These are phyloP conservation scores for Candida nemodendra DNA, from an alignment of 805 yeast species.

Conservation along the genomic window DNA sequence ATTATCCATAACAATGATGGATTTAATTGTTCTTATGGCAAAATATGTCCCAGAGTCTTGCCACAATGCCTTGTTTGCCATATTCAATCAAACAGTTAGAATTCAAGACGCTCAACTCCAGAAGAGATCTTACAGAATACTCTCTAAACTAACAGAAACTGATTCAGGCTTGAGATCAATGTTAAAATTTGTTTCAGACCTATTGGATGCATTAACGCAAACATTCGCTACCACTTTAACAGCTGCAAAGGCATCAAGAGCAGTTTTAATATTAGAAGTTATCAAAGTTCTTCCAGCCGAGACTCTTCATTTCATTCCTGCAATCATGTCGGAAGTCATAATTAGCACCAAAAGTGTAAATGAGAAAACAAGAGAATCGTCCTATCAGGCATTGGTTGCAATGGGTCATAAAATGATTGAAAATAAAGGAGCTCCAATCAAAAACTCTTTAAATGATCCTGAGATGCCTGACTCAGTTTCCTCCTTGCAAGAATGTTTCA, in stretches of 20 bases:
- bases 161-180: constrained; percentile 61
- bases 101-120: constrained; percentile 68
- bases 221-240: constrained; percentile 58
- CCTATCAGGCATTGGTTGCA: constrained; percentile 70
- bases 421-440: constrained; percentile 57
- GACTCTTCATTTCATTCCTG: constrained; percentile 75
- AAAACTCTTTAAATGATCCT: constrained; percentile 58
- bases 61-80: constrained; percentile 72
- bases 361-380: constrained; percentile 82
- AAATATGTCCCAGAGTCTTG: constrained; percentile 73
- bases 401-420: constrained; percentile 78
- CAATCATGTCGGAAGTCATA: constrained; percentile 81
- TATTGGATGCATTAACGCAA: constrained; percentile 58
- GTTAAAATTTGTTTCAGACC: constrained; percentile 48
- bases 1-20: constrained; percentile 84
- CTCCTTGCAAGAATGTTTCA: constrained; percentile 76
- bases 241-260: constrained; percentile 79
- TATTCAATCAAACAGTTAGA: constrained; percentile 67
- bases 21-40: constrained; percentile 82
- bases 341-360: constrained; percentile 88
- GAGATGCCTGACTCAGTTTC: constrained; percentile 66
- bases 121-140: constrained; percentile 83
- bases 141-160: constrained; percentile 68
- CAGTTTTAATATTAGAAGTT: constrained; percentile 62
- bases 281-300: constrained; percentile 60